phyloP scores from a whole-genome alignment of 768 basidiomycete genomes.

The Butyriboletus loyo region DNA sequence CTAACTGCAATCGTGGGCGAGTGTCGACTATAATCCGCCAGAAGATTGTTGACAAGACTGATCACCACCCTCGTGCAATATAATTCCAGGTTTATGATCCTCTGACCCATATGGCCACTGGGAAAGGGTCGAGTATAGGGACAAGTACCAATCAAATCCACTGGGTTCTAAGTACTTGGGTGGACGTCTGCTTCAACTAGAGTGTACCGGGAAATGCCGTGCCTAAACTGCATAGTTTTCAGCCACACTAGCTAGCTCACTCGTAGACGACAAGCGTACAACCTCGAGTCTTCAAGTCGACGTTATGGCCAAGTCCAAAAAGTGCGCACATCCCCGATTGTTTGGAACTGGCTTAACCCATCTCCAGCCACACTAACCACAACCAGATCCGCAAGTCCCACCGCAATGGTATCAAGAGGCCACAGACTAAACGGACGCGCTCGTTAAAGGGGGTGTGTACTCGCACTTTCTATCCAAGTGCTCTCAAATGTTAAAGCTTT shows the following conservation, averaged over 20 bases:
- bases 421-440: slow-evolving; percentile 66
- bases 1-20: background rate
- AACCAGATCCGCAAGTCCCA: slow-evolving; percentile 98
- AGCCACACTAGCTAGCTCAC: slow-evolving; percentile 27
- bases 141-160: background rate
- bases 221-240: slow-evolving; percentile 32
- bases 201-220: slow-evolving; percentile 21
- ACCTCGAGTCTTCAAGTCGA: slow-evolving; percentile 12
- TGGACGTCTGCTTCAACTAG: background rate
- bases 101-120: background rate
- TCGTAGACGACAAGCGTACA: background rate
- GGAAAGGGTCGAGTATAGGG: background rate
- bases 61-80: background rate
- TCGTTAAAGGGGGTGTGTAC: slow-evolving; percentile 88
- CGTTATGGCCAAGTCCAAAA: slow-evolving; percentile 97
- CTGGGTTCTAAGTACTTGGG: too few species aligned
- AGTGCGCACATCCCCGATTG: slow-evolving; percentile 48
- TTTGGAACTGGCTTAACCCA: slow-evolving; percentile 13
- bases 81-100: background rate
- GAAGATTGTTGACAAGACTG: background rate
- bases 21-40: background rate
- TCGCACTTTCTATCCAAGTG: background rate
- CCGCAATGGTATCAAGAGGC: slow-evolving; percentile 93
- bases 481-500: background rate
- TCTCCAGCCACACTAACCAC: slow-evolving; percentile 81